phyloP scores from a whole-genome alignment of 179 eudicot genomes.

The Silene coronaria region DNA sequence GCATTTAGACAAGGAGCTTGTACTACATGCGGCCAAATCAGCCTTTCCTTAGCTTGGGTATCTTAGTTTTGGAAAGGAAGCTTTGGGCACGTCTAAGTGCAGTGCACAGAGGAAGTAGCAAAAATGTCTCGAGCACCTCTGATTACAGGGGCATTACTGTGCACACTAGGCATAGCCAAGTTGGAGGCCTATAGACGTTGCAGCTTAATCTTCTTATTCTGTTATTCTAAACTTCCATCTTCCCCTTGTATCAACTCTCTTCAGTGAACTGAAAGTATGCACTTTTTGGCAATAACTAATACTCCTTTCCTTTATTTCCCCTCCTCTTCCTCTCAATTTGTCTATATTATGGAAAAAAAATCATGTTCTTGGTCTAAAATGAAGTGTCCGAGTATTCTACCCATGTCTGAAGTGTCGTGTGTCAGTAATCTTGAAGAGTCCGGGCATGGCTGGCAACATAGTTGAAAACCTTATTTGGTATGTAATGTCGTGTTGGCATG shows the following conservation, averaged over 20 bases:
- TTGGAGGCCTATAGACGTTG: not conserved
- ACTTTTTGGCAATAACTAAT: not conserved
- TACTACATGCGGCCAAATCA: not conserved
- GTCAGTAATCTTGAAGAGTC: too few relatives aligned
- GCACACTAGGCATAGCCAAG: not conserved
- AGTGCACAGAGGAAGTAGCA: not conserved
- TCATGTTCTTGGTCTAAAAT: too few relatives aligned
- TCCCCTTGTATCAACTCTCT: not conserved
- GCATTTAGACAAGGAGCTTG: not conserved
- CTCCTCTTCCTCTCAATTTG: too few relatives aligned
- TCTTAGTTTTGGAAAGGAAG: not conserved
- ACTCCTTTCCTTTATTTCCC: too few relatives aligned
- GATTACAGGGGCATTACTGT: not conserved
- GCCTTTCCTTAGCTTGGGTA: not conserved
- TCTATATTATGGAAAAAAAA: too few relatives aligned
- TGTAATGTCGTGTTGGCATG: not conserved
- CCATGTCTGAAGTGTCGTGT: too few relatives aligned
- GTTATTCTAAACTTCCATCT: not conserved
- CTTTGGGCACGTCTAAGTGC: too few relatives aligned
- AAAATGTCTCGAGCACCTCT: not conserved
- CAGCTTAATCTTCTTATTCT: not conserved
- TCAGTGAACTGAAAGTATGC: too few relatives aligned
- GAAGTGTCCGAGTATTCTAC: too few relatives aligned
- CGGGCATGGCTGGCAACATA: too few relatives aligned
- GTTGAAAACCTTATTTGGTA: not conserved